Conservation (phyloP, 495 filamentous ascomycete species). For the Podospora didyma region DNA sequence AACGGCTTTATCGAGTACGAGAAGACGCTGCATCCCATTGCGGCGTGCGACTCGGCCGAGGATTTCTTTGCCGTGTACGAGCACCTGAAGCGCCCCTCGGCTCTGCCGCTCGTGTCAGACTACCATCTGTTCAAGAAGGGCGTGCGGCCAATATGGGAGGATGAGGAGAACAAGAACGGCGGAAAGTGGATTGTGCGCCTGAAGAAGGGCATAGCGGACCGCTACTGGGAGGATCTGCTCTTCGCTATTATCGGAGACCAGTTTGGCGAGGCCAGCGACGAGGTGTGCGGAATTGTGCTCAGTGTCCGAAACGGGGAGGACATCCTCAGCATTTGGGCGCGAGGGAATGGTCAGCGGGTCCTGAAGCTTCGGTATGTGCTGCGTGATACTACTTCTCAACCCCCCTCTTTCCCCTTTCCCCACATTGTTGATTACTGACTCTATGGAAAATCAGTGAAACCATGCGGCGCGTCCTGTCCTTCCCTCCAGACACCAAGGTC, state of each 20-base stretch:
- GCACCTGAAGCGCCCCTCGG: constrained; percentile 85
- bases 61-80: constrained; percentile 91
- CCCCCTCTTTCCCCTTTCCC: neutral
- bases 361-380: constrained; percentile 86
- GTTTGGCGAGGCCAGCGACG: constrained; percentile 88
- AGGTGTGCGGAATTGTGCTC: constrained; percentile 89
- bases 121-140: constrained; percentile 98
- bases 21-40: constrained; percentile 87
- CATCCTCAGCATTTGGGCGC: constrained; percentile 95
- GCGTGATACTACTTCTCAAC: neutral
- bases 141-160: constrained; percentile 96
- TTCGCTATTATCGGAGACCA: constrained; percentile 91
- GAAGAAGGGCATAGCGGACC: constrained; percentile 93
- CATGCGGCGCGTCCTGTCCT: constrained; percentile 79
- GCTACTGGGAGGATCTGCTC: constrained; percentile 96
- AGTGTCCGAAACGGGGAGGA: constrained; percentile 95
- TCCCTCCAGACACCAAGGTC: constrained; percentile 84
- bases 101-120: constrained; percentile 87
- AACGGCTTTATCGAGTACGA: constrained; percentile 93
- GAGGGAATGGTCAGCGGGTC: constrained; percentile 84
- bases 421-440: constrained; percentile 5
- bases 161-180: constrained; percentile 91
- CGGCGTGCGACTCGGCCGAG: constrained; percentile 75
- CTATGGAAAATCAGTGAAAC: constrained; percentile 62
- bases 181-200: constrained; percentile 96